A percentile compares a stretch with the other conserved stretches of the same genome.
Conservation (phyloP, 768 basidiomycete species). For the Tulasnella sp. region DNA sequence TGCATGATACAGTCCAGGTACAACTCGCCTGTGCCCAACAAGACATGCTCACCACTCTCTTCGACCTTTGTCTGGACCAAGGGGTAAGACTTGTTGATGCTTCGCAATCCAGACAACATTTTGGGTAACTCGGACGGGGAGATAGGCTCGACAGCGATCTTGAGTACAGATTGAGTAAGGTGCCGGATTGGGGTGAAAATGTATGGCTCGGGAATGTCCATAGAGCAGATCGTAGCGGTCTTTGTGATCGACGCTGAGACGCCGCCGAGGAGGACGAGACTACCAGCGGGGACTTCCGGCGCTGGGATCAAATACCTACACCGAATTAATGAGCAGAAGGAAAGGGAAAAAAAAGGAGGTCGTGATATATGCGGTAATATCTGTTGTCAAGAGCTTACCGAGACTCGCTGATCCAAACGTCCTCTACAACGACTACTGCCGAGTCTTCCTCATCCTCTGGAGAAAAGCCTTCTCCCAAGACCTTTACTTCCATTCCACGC, state of each 20-base stretch:
- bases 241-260: constrained; percentile 92
- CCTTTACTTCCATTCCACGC: constrained; percentile 78
- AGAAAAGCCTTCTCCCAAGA: constrained; percentile 95
- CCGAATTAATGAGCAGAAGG: not conserved
- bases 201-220: constrained; percentile 67
- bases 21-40: constrained; percentile 93
- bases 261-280: constrained; percentile 84
- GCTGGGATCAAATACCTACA: constrained; percentile 80
- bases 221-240: constrained; percentile 74
- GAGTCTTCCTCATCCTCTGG: constrained; percentile 99
- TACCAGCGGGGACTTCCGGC: constrained; percentile 82
- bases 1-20: constrained; percentile 97
- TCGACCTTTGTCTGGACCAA: constrained; percentile 92
- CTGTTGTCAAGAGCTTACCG: constrained; percentile 40
- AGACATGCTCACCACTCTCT: constrained; percentile 94
- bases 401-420: constrained; percentile 83
- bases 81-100: constrained; percentile 96
- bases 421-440: constrained; percentile 72
- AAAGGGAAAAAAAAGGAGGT: too few relatives aligned
- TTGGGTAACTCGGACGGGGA: constrained; percentile 96
- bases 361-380: not conserved
- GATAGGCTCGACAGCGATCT: constrained; percentile 97
- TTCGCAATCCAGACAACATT: constrained; percentile 93
- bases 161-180: constrained; percentile 92
- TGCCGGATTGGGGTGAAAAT: constrained; percentile 96